These are phyloP conservation scores for Phanerochaete sordida DNA, from an alignment of 768 basidiomycete genomes.

Conservation along the genomic window DNA sequence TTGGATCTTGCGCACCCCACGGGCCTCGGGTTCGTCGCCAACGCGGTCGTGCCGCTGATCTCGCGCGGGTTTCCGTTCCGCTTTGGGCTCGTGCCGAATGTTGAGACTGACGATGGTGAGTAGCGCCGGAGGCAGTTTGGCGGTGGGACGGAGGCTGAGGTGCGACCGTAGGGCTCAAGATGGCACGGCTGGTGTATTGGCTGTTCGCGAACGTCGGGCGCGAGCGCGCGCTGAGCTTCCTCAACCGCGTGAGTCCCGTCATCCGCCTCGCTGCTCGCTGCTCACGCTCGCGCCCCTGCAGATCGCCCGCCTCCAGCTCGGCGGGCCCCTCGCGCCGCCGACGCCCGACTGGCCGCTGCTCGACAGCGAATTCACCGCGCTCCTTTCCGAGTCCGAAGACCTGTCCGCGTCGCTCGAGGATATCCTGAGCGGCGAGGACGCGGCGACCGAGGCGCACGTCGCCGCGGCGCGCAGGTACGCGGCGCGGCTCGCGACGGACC, in stretches of 20 bases:
- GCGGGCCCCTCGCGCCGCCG: slow-evolving; percentile 26
- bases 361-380: slow-evolving; percentile 33
- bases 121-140: neutral
- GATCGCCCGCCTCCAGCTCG: slow-evolving; percentile 35
- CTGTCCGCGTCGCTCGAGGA: slow-evolving; percentile 29
- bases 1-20: slow-evolving; percentile 71
- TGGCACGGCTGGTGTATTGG: slow-evolving; percentile 73
- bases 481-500: slow-evolving; percentile 51
- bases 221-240: slow-evolving; percentile 57
- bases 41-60: slow-evolving; percentile 67
- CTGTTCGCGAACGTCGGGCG: slow-evolving; percentile 61
- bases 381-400: slow-evolving; percentile 15
- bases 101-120: slow-evolving; percentile 46
- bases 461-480: slow-evolving; percentile 39
- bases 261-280: too few species aligned
- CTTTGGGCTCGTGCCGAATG: slow-evolving; percentile 81
- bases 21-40: slow-evolving; percentile 59
- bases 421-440: slow-evolving; percentile 30
- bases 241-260: slow-evolving; percentile 42
- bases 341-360: slow-evolving; percentile 43
- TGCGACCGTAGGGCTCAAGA: slow-evolving; percentile 44
- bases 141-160: neutral
- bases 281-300: slow-evolving; percentile 17
- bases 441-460: slow-evolving; percentile 40
- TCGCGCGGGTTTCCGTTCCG: slow-evolving; percentile 70